phyloP scores from a whole-genome alignment of 2,329 filamentous ascomycete genomes.

The Hymenoscyphus linearis region DNA sequence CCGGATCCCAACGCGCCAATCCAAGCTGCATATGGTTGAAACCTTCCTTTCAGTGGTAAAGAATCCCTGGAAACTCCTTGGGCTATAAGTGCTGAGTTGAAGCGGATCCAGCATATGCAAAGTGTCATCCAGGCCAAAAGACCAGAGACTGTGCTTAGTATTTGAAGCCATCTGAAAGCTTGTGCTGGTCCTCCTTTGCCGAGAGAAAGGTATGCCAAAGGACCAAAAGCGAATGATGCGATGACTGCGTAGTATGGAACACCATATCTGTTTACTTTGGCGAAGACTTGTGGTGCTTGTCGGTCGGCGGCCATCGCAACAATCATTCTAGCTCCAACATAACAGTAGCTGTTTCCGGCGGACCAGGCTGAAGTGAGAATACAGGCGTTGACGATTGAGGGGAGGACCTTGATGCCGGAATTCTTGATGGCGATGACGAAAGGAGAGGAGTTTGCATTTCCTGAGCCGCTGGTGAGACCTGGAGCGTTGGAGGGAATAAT shows the following conservation, averaged over 20 bases:
- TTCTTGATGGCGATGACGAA: constrained; percentile 33
- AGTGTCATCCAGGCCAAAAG: constrained; percentile 6
- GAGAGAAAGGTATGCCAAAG: constrained; percentile 35
- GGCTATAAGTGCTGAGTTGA: constrained; percentile 37
- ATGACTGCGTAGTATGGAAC: constrained; percentile 43
- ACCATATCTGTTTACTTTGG: constrained; percentile 42
- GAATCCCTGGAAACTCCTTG: constrained; percentile 43
- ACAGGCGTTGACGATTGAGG: constrained; percentile 69
- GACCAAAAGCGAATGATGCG: constrained; percentile 12
- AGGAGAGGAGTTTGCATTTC: constrained; percentile 39
- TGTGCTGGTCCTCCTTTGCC: constrained; percentile 42
- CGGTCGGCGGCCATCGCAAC: constrained; percentile 46
- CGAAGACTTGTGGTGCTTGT: constrained; percentile 44
- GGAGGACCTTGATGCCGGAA: constrained; percentile 40
- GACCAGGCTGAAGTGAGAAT: constrained; percentile 60
- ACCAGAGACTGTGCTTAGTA: constrained; percentile 30
- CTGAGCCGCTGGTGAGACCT: constrained; percentile 1
- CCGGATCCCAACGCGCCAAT: constrained; percentile 33
- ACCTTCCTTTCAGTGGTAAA: constrained; percentile 34
- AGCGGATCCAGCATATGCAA: constrained; percentile 4
- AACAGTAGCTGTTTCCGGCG: constrained; percentile 49
- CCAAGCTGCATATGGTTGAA: constrained; percentile 47
- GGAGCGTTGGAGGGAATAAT: constrained; percentile 26
- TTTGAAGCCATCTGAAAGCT: constrained; percentile 45
- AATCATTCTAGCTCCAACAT: constrained; percentile 43